phyloP scores from a whole-genome alignment of 202 grass and related monocot genomes.

The Carex arenaria region DNA sequence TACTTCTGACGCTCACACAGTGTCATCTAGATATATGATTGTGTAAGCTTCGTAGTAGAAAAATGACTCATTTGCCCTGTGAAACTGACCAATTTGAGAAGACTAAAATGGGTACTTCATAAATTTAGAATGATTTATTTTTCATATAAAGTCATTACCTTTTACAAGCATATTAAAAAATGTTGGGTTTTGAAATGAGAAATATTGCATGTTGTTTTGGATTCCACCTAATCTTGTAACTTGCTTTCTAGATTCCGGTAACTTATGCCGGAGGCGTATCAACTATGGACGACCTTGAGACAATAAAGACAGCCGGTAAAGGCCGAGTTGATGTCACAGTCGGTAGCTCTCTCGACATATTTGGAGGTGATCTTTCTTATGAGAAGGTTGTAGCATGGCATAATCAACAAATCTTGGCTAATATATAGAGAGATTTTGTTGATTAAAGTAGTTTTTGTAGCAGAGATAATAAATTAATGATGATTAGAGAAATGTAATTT shows the following conservation, averaged over 20 bases:
- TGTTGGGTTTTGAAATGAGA: neutral
- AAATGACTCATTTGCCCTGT: no score
- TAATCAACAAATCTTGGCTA: conserved; percentile 53
- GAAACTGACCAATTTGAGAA: no score
- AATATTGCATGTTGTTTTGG: neutral
- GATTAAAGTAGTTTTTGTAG: neutral
- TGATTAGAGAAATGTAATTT: neutral
- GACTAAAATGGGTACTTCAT: no score
- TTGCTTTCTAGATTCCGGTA: conserved; percentile 51
- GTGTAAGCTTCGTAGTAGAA: no score
- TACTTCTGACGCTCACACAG: no score
- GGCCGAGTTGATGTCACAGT: conserved; percentile 68
- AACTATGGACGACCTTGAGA: conserved; percentile 73
- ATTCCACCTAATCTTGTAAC: conserved; percentile 1
- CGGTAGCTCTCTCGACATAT: conserved; percentile 79
- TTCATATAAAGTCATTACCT: neutral
- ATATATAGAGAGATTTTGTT: neutral
- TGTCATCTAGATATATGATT: no score
- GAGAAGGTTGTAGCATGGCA: conserved; percentile 66
- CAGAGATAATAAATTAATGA: neutral
- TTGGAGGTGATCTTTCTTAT: conserved; percentile 66
- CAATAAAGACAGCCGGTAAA: conserved; percentile 76
- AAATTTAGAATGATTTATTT: no score
- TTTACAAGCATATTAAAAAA: neutral
- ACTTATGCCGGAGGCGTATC: conserved; percentile 89